These are phyloP conservation scores for Cytospora leucostoma DNA, from an alignment of 2,329 filamentous ascomycete genomes.

Conservation along the genomic window DNA sequence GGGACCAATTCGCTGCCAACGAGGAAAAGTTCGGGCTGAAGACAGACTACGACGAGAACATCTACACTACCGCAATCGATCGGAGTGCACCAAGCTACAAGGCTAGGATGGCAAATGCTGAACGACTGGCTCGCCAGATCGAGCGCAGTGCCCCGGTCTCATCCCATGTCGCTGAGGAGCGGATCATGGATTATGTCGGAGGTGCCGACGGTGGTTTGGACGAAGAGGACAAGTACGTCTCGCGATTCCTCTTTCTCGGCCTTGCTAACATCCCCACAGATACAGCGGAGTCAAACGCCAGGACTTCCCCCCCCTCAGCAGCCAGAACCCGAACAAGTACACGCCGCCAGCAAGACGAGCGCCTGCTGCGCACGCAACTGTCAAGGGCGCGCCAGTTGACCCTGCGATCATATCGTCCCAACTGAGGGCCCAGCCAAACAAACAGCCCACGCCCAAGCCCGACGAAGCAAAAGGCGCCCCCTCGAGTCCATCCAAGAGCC, in stretches of 20 bases:
- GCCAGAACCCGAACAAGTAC: slow-evolving; percentile 67
- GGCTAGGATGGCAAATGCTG: slow-evolving; percentile 75
- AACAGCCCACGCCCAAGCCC: slow-evolving; percentile 41
- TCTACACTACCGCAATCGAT: slow-evolving; percentile 92
- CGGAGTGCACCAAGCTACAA: slow-evolving; percentile 80
- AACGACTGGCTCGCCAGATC: slow-evolving; percentile 86
- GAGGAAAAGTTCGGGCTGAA: slow-evolving; percentile 83
- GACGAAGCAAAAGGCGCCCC: slow-evolving; percentile 39
- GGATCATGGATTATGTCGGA: slow-evolving; percentile 68
- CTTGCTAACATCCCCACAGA: slow-evolving; percentile 45
- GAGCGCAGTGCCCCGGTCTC: slow-evolving; percentile 74
- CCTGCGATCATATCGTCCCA: slow-evolving; percentile 91
- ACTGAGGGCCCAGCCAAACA: slow-evolving; percentile 54
- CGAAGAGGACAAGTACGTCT: slow-evolving; percentile 84
- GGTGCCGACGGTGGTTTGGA: slow-evolving; percentile 69
- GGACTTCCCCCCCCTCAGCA: slow-evolving; percentile 68
- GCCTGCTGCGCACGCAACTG: slow-evolving; percentile 70
- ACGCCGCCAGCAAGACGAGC: slow-evolving; percentile 87
- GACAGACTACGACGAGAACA: slow-evolving; percentile 89
- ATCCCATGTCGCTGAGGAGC: slow-evolving; percentile 86
- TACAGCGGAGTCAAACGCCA: slow-evolving; percentile 86
- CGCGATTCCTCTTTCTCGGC: slow-evolving; percentile 13
- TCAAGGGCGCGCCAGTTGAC: slow-evolving; percentile 77
- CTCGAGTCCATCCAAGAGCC: slow-evolving; percentile 30
- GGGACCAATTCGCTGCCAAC: slow-evolving; percentile 95